Conservation (phyloP, 2,329 filamentous ascomycete genomes). For the Xylaria sp. region DNA sequence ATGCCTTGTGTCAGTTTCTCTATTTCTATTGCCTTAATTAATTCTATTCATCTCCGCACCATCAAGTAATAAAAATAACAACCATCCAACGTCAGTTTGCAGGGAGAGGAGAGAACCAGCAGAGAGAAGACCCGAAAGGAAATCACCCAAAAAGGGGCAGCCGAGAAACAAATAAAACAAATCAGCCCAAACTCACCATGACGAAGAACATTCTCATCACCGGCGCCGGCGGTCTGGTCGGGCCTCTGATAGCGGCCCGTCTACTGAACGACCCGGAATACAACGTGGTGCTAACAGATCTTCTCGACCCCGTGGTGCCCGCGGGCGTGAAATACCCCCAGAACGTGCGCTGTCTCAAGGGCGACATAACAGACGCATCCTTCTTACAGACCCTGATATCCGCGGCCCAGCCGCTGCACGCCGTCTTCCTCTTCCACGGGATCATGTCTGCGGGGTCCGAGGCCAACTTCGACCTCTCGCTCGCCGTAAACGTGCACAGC, state of each 20-base stretch:
- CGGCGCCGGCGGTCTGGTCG: slow-evolving; percentile 43
- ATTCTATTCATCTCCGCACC: neutral
- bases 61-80: neutral
- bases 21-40: neutral
- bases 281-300: slow-evolving; percentile 56
- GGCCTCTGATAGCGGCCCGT: slow-evolving; percentile 46
- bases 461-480: slow-evolving; percentile 63
- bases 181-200: slow-evolving; percentile 24
- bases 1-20: neutral
- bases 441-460: slow-evolving; percentile 71
- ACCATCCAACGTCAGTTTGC: neutral
- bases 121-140: neutral
- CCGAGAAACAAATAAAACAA: neutral
- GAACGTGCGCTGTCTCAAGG: slow-evolving; percentile 55
- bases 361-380: slow-evolving; percentile 51
- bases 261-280: slow-evolving; percentile 49
- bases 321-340: slow-evolving; percentile 52
- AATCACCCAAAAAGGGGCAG: neutral
- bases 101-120: neutral
- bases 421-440: slow-evolving; percentile 68
- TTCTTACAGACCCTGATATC: slow-evolving; percentile 50
- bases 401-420: slow-evolving; percentile 53
- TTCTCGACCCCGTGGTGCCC: slow-evolving; percentile 58
- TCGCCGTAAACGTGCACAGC: slow-evolving; percentile 66
- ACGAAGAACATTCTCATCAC: slow-evolving; percentile 45